Percentiles rank a stretch among this genome's conserved stretches.
phyloP scores from a whole-genome alignment of 140 eudicot genomes.

The Flaveria floridana region DNA sequence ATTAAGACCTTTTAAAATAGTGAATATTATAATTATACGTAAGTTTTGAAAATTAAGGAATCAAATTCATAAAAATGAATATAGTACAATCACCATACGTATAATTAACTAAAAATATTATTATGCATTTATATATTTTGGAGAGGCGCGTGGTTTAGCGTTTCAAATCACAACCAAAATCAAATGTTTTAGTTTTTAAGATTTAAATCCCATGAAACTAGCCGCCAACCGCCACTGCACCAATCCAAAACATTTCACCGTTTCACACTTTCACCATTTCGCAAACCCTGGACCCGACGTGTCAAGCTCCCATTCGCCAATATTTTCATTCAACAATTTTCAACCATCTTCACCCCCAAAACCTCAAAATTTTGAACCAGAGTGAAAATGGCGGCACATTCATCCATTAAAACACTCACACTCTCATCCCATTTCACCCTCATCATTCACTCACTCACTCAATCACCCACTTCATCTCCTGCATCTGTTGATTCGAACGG shows the following conservation, averaged over 20 bases:
- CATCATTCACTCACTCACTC: not conserved
- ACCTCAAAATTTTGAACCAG: slow-evolving; percentile 23
- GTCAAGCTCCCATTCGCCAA: slow-evolving; percentile 16
- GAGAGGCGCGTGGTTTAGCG: slow-evolving; percentile 15
- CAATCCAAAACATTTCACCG: slow-evolving; percentile 21
- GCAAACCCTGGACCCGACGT: not conserved
- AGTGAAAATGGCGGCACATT: slow-evolving; percentile 39
- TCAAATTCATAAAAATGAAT: too few species aligned
- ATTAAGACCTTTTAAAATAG: too few species aligned
- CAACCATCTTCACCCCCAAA: slow-evolving; percentile 20
- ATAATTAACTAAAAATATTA: too few species aligned
- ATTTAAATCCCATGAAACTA: slow-evolving; percentile 1
- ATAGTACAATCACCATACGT: too few species aligned
- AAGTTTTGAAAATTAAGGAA: too few species aligned
- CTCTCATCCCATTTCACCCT: slow-evolving; percentile 5
- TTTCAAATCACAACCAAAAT: not conserved
- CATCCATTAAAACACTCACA: not conserved
- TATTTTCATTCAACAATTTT: slow-evolving; percentile 16
- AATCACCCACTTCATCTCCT: slow-evolving; percentile 17
- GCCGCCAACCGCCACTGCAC: slow-evolving; percentile 5
- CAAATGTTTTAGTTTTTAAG: slow-evolving; percentile 4
- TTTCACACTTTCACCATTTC: not conserved
- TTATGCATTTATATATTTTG: not conserved
- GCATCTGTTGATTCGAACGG: slow-evolving; percentile 3
- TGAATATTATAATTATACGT: too few species aligned